A percentile compares a stretch with the other conserved stretches of the same genome.
Evolutionary conservation across 768 basidiomycete species (phyloP).

Genomic region (Agrocybe chaxingu): DNA sequence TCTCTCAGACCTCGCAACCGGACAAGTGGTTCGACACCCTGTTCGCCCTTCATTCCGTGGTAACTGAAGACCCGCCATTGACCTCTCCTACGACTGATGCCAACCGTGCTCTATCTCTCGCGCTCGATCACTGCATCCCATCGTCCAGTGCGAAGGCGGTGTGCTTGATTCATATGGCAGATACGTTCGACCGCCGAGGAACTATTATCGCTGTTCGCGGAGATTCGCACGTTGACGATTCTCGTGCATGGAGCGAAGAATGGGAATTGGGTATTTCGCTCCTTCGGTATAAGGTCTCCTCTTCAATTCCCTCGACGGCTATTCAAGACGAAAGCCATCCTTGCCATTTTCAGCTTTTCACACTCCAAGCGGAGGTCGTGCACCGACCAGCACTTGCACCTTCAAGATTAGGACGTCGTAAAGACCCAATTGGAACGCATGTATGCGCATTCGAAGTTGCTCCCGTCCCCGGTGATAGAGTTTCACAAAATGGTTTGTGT

Average conservation of each 20-base stretch:
- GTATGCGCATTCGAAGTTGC: conserved; percentile 4
- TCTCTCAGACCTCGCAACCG: not conserved
- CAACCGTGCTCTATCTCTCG: too few species aligned
- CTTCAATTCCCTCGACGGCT: not conserved
- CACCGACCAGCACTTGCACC: not conserved
- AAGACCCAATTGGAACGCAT: conserved; percentile 1
- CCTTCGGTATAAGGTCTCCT: not conserved
- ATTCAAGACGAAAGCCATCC: not conserved
- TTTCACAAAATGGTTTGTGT: not conserved
- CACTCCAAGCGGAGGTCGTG: not conserved
- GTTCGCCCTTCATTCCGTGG: not conserved
- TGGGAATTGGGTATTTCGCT: too few species aligned
- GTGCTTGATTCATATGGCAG: too few species aligned
- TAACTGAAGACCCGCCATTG: not conserved
- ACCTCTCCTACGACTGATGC: too few species aligned
- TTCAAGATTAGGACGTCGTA: not conserved
- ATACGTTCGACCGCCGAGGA: too few species aligned
- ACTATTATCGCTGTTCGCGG: too few species aligned
- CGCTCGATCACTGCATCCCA: too few species aligned
- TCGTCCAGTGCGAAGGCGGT: too few species aligned
- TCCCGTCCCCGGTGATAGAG: not conserved
- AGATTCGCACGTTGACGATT: too few species aligned
- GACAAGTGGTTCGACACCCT: not conserved
- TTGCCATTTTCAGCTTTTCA: not conserved
- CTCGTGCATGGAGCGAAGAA: too few species aligned